Evolutionary conservation across 371 early-diverging fungal genomes (phyloP).

Genomic region (Umbelopsis sp.): DNA sequence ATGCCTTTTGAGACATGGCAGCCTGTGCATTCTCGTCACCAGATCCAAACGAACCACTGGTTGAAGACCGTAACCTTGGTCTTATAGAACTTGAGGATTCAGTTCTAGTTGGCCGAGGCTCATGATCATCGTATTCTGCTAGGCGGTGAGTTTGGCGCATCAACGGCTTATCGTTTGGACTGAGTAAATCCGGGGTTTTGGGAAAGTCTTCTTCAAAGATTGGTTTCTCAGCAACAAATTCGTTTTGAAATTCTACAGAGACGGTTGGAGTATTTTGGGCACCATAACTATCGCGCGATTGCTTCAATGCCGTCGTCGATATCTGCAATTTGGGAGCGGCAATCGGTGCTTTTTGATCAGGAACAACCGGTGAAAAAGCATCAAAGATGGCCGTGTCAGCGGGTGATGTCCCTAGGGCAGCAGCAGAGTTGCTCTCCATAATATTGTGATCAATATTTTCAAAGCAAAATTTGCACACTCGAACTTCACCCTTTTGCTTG

Average conservation of each 20-base stretch:
- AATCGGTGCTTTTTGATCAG: conserved; percentile 44
- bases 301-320: conserved; percentile 45
- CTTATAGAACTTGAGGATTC: neutral
- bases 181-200: neutral
- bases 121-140: neutral
- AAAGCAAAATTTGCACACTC: conserved; percentile 83
- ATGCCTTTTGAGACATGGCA: neutral
- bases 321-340: conserved; percentile 54
- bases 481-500: conserved; percentile 72
- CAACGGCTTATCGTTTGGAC: neutral
- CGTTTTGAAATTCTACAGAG: conserved; percentile 41
- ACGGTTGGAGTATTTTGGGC: conserved; percentile 44
- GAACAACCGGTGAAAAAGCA: conserved; percentile 37
- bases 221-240: neutral
- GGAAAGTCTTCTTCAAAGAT: neutral
- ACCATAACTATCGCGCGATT: conserved; percentile 38
- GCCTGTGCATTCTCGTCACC: neutral
- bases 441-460: conserved; percentile 11
- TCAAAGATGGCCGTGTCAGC: conserved; percentile 6
- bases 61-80: neutral
- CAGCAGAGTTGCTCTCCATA: neutral
- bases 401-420: neutral
- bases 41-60: neutral
- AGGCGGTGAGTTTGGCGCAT: neutral
- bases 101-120: neutral